A percentile compares a stretch with the other conserved stretches of the same genome.
Evolutionary conservation across 2,329 filamentous ascomycete genomes (phyloP).

Genomic region (Claviceps maximensis): DNA sequence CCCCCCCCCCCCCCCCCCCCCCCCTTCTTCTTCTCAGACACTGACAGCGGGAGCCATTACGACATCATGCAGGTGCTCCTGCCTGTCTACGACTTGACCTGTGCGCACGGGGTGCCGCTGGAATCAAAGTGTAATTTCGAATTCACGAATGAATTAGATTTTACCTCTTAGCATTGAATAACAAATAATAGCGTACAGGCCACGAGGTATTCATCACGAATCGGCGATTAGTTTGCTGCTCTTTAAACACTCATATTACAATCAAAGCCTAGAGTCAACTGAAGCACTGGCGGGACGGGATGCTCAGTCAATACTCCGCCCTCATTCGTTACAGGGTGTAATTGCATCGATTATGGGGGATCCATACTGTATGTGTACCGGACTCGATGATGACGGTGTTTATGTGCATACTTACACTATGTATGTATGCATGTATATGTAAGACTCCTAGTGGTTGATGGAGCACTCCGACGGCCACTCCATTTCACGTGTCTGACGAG

Average conservation of each 20-base stretch:
- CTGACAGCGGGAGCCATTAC: constrained; percentile 4
- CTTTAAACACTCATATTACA: background rate
- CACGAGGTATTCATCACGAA: background rate
- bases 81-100: background rate
- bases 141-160: background rate
- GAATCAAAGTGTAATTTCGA: background rate
- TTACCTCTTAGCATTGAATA: background rate
- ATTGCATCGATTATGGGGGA: background rate
- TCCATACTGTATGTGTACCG: background rate
- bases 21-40: background rate
- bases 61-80: background rate
- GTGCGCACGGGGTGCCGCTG: background rate
- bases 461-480: background rate
- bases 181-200: background rate
- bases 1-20: no score
- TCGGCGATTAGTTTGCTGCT: background rate
- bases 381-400: background rate
- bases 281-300: background rate
- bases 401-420: no score
- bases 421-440: background rate
- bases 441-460: background rate
- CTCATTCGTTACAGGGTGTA: background rate
- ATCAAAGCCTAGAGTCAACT: background rate
- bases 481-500: background rate
- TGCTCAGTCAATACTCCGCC: background rate